Base-by-base conservation (phyloP, 805 yeast species). In the Ogataea chonburiensis region DNA sequence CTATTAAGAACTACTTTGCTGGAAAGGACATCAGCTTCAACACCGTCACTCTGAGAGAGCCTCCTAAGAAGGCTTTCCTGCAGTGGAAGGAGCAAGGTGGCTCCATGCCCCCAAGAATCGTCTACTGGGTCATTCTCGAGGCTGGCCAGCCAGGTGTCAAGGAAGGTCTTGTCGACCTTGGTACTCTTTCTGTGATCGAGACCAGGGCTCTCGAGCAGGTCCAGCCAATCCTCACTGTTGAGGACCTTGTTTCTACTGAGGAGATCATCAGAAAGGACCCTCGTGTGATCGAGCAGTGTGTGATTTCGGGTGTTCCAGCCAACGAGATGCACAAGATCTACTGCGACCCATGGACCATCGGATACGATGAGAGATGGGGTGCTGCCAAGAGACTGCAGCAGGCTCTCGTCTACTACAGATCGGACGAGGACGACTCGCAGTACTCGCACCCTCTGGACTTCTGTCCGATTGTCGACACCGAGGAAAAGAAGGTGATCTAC, bases 391-490 rank as follows among this genome's bases (percentile, higher is more conserved):
- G 93, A 63, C 71, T 83, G 44, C 91, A 83, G 63, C 93, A 83
- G 63, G 89, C 89, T 26, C 71, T 84, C 60, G 71, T 84, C 72
- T 83, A 81, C 68, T 84, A 80, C 73, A 73, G 88, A 66, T 67
- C 77, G 10, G 67, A 78, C 55, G 87, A 79, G 63, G 86, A 83
- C 56, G 93, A 82, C 60, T 80, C 87, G 28, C 67, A 63, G 41
- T 68, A 68, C 50, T 75, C 83, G 17, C 83, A 77, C 58, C 89
- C 93, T 18, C 71, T 83, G 52, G 91, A 84, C 60, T 83, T 84
- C 68, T 77, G 88, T 51, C 93, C 93, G 42, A 81, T 83, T 55
- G 80, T 83, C 43, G 93, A 83, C 61, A 78, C 82, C 64, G 81
- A 79, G 60, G 74, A 71, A 39, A 67, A 67, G 37, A 77, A 82